Evolutionary conservation across 2,329 filamentous ascomycete genomes (phyloP), one percentile per base, ranked within the genome.

Genomic region (Cryphonectria naterciae): DNA sequence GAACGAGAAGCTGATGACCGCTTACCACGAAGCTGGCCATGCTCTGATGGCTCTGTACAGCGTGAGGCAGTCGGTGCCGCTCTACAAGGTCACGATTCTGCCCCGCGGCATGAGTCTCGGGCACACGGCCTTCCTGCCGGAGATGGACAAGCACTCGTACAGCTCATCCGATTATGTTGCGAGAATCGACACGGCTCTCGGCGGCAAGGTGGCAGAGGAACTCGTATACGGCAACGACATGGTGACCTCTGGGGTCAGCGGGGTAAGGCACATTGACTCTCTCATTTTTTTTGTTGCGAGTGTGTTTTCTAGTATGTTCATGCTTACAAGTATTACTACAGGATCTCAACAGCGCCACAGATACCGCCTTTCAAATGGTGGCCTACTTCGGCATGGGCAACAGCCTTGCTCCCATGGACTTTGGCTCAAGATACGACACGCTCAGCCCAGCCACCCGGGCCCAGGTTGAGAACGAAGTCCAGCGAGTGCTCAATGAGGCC

Each of bases 41-140:
- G 94, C 96, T 11, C 88, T 99, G 22, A 93, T 98, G 71, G 92
- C 92, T 69, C 90, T 98, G 77, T 94, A 95, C 75, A 93, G 91
- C 17, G 85, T 85, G 74, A 90, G 92, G 72, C 89, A 89, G 52
- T 89, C 92, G 67, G 91, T 87, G 74, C 92, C 92, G 43, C 86
- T 99, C 1, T 98, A 99, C 87, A 99, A 99, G 83, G 95, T 97
- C 65, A 99, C 96, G 0, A 97, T 99, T 76, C 92, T 99, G 77
- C 95, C 96, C 68, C 92, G 97, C 77, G 96, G 96, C 15, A 90
- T 91, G 77, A 89, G 93, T 35, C 86, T 98, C 10, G 96, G 96
- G 72, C 89, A 97, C 74, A 99, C 96, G 0, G 92, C 93, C 74
- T 92, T 92, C 80, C 86, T 99, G 35, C 95, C 95, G 0, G 92